Evolutionary conservation across 441 rosid species (phyloP).

Genomic region (Syzygium syzygioides): DNA sequence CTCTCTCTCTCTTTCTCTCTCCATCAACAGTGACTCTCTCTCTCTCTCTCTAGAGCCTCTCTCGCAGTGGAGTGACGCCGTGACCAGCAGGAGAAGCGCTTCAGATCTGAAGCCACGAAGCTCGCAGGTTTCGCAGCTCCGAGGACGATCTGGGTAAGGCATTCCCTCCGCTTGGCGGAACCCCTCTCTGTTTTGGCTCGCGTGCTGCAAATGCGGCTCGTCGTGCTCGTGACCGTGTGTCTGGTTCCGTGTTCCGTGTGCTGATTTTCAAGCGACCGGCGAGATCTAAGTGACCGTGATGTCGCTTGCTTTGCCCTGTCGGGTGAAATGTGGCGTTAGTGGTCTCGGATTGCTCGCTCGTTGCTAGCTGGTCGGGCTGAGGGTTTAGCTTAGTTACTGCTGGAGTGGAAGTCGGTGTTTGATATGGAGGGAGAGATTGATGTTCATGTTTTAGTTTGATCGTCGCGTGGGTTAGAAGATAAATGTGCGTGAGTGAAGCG

Average conservation of each 20-base stretch:
- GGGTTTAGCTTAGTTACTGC: not conserved
- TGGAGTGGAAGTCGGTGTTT: not conserved
- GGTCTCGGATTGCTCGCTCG: not conserved
- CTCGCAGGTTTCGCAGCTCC: not conserved
- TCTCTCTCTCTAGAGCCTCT: not conserved
- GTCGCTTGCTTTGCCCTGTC: not conserved
- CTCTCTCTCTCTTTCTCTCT: not conserved
- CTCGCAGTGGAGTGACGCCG: not conserved
- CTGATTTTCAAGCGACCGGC: not conserved
- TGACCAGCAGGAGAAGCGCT: not conserved
- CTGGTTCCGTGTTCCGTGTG: not conserved
- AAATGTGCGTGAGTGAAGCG: not conserved
- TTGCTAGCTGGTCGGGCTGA: not conserved
- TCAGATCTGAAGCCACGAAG: conserved; percentile 41
- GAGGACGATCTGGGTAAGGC: conserved; percentile 31
- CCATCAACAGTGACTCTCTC: not conserved
- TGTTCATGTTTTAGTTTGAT: not conserved
- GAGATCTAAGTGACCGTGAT: not conserved
- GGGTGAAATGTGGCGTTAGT: not conserved
- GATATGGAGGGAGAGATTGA: not conserved
- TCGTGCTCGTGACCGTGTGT: not conserved
- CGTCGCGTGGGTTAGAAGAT: not conserved
- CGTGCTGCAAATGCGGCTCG: not conserved
- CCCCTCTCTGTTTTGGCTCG: not conserved
- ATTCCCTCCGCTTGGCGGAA: not conserved